A percentile compares a stretch with the other conserved stretches of the same genome.
phyloP scores from a whole-genome alignment of 768 basidiomycete genomes.

The Tephrocybe sp. region DNA sequence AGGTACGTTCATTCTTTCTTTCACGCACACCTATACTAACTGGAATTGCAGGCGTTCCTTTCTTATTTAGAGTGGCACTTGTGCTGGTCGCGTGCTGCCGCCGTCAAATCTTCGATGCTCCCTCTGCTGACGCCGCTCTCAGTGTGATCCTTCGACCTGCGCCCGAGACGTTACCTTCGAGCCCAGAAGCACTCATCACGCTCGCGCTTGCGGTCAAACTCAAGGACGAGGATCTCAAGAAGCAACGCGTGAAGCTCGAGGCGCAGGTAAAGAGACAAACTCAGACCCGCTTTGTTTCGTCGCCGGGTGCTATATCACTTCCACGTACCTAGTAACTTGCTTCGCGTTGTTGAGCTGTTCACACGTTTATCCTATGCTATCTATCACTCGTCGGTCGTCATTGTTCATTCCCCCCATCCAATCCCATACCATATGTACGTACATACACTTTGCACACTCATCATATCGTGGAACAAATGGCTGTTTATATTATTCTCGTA shows the following conservation, averaged over 20 bases:
- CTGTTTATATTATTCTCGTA: no score
- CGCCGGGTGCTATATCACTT: slow-evolving; percentile 24
- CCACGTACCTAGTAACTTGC: slow-evolving; percentile 13
- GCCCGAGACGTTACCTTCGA: slow-evolving; percentile 51
- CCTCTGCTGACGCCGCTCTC: slow-evolving; percentile 46
- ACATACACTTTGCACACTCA: no score
- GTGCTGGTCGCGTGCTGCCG: slow-evolving; percentile 63
- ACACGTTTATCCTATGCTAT: no score
- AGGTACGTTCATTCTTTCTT: slow-evolving; percentile 42
- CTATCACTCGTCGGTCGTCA: no score
- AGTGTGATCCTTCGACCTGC: slow-evolving; percentile 52
- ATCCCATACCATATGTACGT: no score
- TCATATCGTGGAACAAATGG: no score
- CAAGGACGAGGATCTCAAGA: slow-evolving; percentile 78
- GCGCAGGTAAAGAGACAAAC: slow-evolving; percentile 67
- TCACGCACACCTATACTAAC: background rate
- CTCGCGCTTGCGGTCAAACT: slow-evolving; percentile 65
- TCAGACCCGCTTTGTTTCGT: slow-evolving; percentile 31
- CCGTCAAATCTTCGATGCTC: slow-evolving; percentile 54
- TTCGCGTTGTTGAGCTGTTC: no score
- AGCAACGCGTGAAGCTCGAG: slow-evolving; percentile 74
- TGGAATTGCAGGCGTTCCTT: slow-evolving; percentile 57
- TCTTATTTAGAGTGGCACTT: slow-evolving; percentile 73
- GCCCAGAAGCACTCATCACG: slow-evolving; percentile 62
- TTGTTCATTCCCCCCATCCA: no score